Base-by-base conservation (phyloP, 1,139 yeast species). In the Eremothecium sinecaudum region DNA sequence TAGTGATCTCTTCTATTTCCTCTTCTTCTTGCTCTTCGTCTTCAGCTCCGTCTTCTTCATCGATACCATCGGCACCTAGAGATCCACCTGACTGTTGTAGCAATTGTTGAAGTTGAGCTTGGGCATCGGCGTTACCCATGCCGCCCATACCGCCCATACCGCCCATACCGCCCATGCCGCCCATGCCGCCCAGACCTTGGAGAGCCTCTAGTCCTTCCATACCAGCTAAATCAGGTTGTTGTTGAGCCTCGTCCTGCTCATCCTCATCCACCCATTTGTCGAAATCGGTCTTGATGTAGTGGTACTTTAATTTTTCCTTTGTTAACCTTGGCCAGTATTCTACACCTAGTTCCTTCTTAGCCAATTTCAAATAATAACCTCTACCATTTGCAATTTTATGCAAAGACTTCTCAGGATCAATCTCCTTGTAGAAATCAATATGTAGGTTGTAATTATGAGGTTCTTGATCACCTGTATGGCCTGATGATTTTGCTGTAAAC, bases 181-280 rank as follows among this genome's bases (percentile, higher is more conserved):
- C 35, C 15, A 19, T 5, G 13, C 31, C 34, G 13, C 12, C 31
- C 23, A 23, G 29, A 12, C 17, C 32, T 15, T 24, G 35, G 24
- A 50, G 42, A 14, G 64, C 69, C 63, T 40, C 58, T 56, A 35
- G 62, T 58, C 13, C 50, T 58, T 33, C 47, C 46, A 9, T 53
- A 3, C 30, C 61, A 31, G 47, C 48, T 24, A 56, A 47, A 28
- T 61, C 70, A 28, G 61, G 21, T n/a, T 6, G 21, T 14, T 27
- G 24, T 65, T 25, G 63, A 26, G 56, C 59, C 46, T 72, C 83
- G 30, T 81, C 84, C 61, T 83, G 94, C 61, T 84, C 94, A 53
- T 86, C 95, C 65, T 84, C 94, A 56, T 84, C 94, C 29, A 80
- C 92, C 98, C 98, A 90, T 61, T 79, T 82, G 65, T 87, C 95